Percentiles rank a stretch among this genome's conserved stretches.
phyloP scores from a whole-genome alignment of 306 rosid genomes.

The Sesbania bispinosa region DNA sequence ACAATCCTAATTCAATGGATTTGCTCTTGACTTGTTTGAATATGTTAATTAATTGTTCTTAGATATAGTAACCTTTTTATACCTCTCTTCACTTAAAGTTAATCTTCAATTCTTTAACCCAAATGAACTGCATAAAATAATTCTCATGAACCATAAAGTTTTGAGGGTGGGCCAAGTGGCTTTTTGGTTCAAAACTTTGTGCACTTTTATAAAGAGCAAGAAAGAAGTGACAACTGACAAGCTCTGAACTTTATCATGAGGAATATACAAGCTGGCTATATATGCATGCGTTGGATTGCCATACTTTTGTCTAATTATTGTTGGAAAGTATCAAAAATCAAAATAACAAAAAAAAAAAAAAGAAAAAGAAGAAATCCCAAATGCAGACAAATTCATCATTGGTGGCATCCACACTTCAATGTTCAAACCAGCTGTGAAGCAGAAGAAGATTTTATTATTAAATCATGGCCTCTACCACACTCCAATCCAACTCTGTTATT shows the following conservation, averaged over 20 bases:
- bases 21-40: too few species aligned
- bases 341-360: not conserved
- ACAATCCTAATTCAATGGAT: too few species aligned
- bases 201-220: constrained; percentile 19
- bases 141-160: constrained; percentile 17
- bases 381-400: constrained; percentile 19
- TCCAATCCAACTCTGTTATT: not conserved
- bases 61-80: constrained; percentile 2
- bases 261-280: constrained; percentile 36
- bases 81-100: not conserved
- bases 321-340: constrained; percentile 13
- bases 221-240: constrained; percentile 22
- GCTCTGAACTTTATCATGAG: not conserved
- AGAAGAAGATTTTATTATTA: not conserved
- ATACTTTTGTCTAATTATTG: constrained; percentile 20
- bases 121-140: not conserved
- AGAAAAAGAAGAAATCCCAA: not conserved
- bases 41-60: too few species aligned
- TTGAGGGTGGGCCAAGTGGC: not conserved
- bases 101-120: not conserved
- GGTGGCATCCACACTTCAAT: constrained; percentile 11
- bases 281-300: constrained; percentile 15
- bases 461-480: not conserved
- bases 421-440: constrained; percentile 3
- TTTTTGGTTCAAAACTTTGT: constrained; percentile 18